Conservation (phyloP, 331 rosid genomes). For the Rosa hybrid region DNA sequence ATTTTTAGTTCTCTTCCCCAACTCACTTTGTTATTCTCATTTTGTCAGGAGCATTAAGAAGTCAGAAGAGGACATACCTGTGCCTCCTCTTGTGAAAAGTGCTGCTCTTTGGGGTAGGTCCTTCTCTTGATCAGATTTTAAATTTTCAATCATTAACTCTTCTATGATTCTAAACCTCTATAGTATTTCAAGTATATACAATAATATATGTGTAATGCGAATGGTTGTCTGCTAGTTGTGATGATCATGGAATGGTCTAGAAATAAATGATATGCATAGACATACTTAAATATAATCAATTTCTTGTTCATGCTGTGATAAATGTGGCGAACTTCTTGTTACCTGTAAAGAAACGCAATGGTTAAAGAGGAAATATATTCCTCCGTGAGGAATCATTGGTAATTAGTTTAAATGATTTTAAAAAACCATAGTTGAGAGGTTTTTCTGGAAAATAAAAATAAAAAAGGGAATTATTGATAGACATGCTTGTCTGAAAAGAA, state of each 20-base stretch:
- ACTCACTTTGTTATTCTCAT: constrained; percentile 5
- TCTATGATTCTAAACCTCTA: neutral
- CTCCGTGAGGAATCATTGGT: neutral
- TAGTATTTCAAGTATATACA: neutral
- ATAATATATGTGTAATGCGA: neutral
- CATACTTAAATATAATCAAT: neutral
- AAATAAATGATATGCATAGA: neutral
- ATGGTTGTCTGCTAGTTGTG: neutral
- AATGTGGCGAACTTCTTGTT: neutral
- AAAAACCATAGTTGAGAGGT: neutral
- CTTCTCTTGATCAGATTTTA: constrained; percentile 22
- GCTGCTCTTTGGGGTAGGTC: constrained; percentile 92
- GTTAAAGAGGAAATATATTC: neutral
- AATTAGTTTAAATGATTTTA: neutral
- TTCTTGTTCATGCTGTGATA: neutral
- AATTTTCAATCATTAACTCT: neutral
- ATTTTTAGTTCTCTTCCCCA: neutral
- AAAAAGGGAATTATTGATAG: neutral
- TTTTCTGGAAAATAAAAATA: neutral
- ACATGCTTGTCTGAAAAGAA: neutral
- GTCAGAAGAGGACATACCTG: constrained; percentile 78
- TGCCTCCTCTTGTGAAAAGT: constrained; percentile 83
- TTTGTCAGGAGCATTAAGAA: constrained; percentile 64
- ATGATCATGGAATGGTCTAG: constrained; percentile 1
- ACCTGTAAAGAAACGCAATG: neutral